Base-by-base conservation (phyloP, 2,329 filamentous ascomycete species). In the Exophiala lecanii-corni region DNA sequence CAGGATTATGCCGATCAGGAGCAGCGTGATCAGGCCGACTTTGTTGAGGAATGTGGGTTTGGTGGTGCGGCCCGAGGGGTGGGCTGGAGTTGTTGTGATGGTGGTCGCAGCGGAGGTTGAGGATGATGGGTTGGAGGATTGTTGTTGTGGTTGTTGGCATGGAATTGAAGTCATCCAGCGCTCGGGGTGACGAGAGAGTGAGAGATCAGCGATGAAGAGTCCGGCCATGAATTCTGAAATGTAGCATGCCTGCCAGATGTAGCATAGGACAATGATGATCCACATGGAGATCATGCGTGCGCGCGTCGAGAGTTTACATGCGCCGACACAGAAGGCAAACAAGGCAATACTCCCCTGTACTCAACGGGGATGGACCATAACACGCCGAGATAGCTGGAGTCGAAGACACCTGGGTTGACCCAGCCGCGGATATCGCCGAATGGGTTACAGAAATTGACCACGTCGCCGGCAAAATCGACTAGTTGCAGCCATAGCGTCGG, bases 361-460 rank as follows among this genome's bases (percentile, higher is more conserved):
- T 61, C 59, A 16, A 57, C 53, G 2, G 49, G 47, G 21, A 55
- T 48, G 16, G 41, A 40, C n/a, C 69, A 72, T 3, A 71, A 57
- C 40, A 69, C 65, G 12, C 64, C 64, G 35, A 68, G 68, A 53
- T 70, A 70, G 43, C 63, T 21, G 4, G 40, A 38, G 15, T 20
- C 18, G 16, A 46, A 43, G 59, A 49, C 43, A 43, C 64, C 64
- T 43, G 56, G 61, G 41, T 66, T 59, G 56, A 45, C 21, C 42
- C 43, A 48, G 16, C 48, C 48, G 3, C 40, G 18, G 28, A 47
- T 39, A 20, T 45, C 17, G 34, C 60, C 61, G 25, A 62, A 60
- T 28, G 68, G 66, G 16, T 61, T 60, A 15, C 43, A 50, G 34
- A 62, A 56, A 17, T 49, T 47, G 45, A 63, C 58, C n/a, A 65